These are phyloP conservation scores for Globisporangium barbulae DNA, from an alignment of 352 stramenopile species.

Conservation along the genomic window DNA sequence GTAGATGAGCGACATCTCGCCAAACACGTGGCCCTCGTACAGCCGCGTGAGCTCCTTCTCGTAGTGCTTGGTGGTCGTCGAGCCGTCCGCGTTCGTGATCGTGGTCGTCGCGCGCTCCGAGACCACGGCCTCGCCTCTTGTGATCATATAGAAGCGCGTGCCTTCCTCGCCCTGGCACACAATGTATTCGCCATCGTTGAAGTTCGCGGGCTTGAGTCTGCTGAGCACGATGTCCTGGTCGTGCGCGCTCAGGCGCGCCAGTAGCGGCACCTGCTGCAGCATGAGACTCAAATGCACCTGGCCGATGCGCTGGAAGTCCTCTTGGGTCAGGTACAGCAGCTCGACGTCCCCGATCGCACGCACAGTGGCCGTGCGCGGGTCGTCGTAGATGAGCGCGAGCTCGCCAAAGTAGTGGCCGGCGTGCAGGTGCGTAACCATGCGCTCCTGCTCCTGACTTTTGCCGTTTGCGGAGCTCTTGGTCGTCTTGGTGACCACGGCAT, in stretches of 20 bases:
- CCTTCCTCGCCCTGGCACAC: constrained; percentile 87
- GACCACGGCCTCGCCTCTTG: constrained; percentile 79
- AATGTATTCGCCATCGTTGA: constrained; percentile 86
- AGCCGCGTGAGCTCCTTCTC: constrained; percentile 81
- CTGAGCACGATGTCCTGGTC: constrained; percentile 85
- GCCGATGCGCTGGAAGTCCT: constrained; percentile 86
- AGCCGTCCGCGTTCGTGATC: constrained; percentile 11
- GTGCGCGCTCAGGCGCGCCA: constrained; percentile 59
- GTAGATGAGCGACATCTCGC: constrained; percentile 88
- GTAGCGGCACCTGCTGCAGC: constrained; percentile 81
- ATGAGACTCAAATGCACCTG: constrained; percentile 87
- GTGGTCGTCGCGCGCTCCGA: constrained; percentile 51
- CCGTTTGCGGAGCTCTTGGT: constrained; percentile 19
- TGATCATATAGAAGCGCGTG: constrained; percentile 90
- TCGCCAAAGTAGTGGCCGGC: constrained; percentile 94
- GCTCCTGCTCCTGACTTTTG: constrained; percentile 51
- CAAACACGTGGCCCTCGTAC: constrained; percentile 88
- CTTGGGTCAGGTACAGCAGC: constrained; percentile 80
- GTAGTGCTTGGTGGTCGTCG: constrained; percentile 31
- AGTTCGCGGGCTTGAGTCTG: constrained; percentile 77
- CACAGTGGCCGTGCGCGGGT: constrained; percentile 82
- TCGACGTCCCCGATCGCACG: constrained; percentile 75
- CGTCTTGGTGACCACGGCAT: constrained; percentile 84
- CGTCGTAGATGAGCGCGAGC: constrained; percentile 89
- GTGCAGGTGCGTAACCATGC: constrained; percentile 87